Percentiles rank a stretch among this genome's conserved stretches.
Conservation (phyloP, 257 asterid species). For the Ophiorrhiza pumila region DNA sequence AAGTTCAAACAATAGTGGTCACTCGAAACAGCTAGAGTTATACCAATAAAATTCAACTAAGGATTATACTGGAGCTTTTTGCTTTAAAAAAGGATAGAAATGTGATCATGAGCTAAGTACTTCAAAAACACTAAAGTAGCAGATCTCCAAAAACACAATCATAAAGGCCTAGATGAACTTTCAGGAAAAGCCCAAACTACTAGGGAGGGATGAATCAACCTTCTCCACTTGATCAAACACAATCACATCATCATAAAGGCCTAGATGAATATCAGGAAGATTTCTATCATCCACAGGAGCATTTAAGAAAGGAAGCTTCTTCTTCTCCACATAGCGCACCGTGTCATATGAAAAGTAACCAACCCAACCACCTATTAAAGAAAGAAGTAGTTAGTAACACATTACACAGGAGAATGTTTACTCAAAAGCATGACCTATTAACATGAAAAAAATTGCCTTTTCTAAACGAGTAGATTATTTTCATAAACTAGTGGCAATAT, state of each 20-base stretch:
- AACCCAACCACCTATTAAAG: slow-evolving; percentile 93
- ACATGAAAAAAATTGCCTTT: background rate
- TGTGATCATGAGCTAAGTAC: background rate
- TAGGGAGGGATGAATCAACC: slow-evolving; percentile 40
- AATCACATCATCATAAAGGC: slow-evolving; percentile 85
- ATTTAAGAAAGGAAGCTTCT: slow-evolving; percentile 71
- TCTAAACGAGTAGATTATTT: background rate
- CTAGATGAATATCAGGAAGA: slow-evolving; percentile 92
- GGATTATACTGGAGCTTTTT: background rate
- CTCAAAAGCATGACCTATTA: background rate
- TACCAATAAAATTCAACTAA: background rate
- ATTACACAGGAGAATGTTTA: too few species aligned
- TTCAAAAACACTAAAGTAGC: background rate
- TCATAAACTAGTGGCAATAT: background rate
- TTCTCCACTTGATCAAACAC: slow-evolving; percentile 97
- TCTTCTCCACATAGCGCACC: slow-evolving; percentile 86
- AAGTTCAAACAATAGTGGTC: background rate
- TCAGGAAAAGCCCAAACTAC: slow-evolving; percentile 7
- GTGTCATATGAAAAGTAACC: slow-evolving; percentile 95
- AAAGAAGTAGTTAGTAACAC: slow-evolving; percentile 7
- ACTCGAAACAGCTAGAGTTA: background rate
- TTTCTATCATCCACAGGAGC: slow-evolving; percentile 87
- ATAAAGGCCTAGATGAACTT: too few species aligned
- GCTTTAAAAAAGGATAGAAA: background rate
- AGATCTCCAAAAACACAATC: too few species aligned